Evolutionary conservation across 768 basidiomycete genomes (phyloP), one percentile per base, ranked within the genome.

Genomic region (Amanita polypyramis): DNA sequence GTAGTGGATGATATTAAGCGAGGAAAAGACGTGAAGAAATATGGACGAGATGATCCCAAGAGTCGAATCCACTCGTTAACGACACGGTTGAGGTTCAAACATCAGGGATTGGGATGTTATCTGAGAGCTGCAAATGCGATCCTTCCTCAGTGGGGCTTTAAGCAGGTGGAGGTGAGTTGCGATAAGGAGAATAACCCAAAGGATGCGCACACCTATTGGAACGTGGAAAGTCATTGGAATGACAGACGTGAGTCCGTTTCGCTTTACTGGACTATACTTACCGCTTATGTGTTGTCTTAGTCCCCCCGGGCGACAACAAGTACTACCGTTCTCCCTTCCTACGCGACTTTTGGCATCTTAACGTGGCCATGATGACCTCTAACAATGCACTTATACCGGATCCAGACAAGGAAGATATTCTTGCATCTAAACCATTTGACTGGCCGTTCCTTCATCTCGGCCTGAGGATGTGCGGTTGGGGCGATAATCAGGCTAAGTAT

Each of bases 341-440:
- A 39, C 82, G 87, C 44, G 95, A 99, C 67, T 99, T 99, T 66
- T 94, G 91, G 83, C 95, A 99, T 62, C 78, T 99, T 49, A 99
- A 99, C 59, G 91, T 99, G 20, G 96, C 94, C 6, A 99, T 99
- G 96, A 93, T 94, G 90, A 96, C 95, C 0, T 97, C 96, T 4
- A 99, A 99, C 70, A 99, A 99, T 60, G 95, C 96, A 0, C 82
- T 99, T 47, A 64, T 98, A 34, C 96, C 96, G 1, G 93, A 99
- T 58, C 92, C 95, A 0, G 96, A 99, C 72, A 98, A 98, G 67
- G 91, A 95, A 56, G 96, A 99, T 62, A 91, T 97, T 60, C 80
- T 99, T 44, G 96, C 95, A 0, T 95, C 92, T 29, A 79, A 76
- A 56, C 94, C 95, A 0, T 75, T 76, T 33, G 94, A 98, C 58